Evolutionary conservation across 108 stramenopile genomes (phyloP), one percentile per base, ranked within the genome.

Genomic region (Craspedostauros australis): DNA sequence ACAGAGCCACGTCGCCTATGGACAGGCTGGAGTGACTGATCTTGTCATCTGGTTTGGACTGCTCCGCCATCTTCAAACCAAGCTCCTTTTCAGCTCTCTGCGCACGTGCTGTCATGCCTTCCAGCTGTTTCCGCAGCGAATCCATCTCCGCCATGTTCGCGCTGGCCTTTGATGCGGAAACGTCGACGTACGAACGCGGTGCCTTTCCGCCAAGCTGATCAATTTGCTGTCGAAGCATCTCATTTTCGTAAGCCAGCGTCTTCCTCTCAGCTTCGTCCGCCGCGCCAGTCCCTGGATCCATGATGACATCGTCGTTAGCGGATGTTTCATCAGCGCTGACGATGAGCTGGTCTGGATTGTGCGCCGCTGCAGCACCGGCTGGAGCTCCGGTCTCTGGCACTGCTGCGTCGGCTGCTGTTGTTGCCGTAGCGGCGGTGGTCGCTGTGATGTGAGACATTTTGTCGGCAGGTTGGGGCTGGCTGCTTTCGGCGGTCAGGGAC

Each of bases 21-120:
- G 57, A 46, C 62, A 90, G 86, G 58, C 82, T 86, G 16, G 81
- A 77, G 49, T 90, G 88, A 44, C 82, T 84, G 46, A 90, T 90
- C 52, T 86, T 90, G 59, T 90, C 84, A 48, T 54, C 67, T 40
- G 46, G 38, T 44, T 70, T 61, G 43, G 54, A 45, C 21, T 50
- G 30, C 2, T 60, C 65, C 23, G 39, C 59, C 39, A 57, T 60
- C 27, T 41, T 46, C 59, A 22, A 50, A 23, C 50, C 48, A 27
- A 3, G 50, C 57, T 7, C n/a, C n/a, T 64, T 58, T 43, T 80
- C 64, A 22, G 68, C 65, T 36, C 63, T 23, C 21, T 27, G 63
- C 21, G 68, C 46, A 44, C 72, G 50, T 29, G 50, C 60, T 31
- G 53, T 78, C 1, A 66, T 67, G 8, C 25, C 47, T 46, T 76